Evolutionary conservation across 2,329 filamentous ascomycete species (phyloP), one percentile per base, ranked within the genome.

Genomic region (Colletotrichum trifolii): DNA sequence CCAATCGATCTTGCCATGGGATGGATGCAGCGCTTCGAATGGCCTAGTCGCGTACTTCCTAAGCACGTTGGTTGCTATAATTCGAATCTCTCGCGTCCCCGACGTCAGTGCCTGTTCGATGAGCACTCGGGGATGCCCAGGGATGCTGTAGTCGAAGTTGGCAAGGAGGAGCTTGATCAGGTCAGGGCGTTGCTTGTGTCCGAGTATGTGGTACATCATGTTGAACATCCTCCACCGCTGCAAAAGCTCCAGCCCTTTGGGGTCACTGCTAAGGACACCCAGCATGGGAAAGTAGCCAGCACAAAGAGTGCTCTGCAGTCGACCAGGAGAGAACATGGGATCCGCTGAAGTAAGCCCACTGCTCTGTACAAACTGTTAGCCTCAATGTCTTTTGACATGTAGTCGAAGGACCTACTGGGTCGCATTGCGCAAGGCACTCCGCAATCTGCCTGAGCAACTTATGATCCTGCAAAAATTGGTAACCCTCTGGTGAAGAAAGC

Each of bases 181-280:
- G 75, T 99, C 96, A 49, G 95, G 93, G 2, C 96, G 91, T 76
- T 96, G 91, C 71, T 92, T 93, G 48, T 97, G 83, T 73, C 98
- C 95, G 63, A 97, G 87, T 67, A 99, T 97, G 77, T 98, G 96
- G 75, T 99, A 99, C 84, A 98, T 96, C 93, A 99, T 99, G 77
- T 98, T 98, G 79, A 97, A 94, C 85, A 99, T 96, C 71, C 94
- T 93, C 95, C 96, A 98, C 71, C 93, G 85, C 75, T 98, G 95
- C 73, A 99, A 87, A 80, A 99, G 95, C 67, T 91, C 89, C 33
- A 98, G 84, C 0, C 96, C 96, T 71, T 91, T 92, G 0, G 86
- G 81, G 72, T 97, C 93, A 57, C 90, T 90, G 71, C 91, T 98
- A 63, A 99, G 79, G 10, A 93, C 89, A 8, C 96, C 96, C 2